phyloP scores from a whole-genome alignment of 768 basidiomycete species.

The Phylloporus sp. region DNA sequence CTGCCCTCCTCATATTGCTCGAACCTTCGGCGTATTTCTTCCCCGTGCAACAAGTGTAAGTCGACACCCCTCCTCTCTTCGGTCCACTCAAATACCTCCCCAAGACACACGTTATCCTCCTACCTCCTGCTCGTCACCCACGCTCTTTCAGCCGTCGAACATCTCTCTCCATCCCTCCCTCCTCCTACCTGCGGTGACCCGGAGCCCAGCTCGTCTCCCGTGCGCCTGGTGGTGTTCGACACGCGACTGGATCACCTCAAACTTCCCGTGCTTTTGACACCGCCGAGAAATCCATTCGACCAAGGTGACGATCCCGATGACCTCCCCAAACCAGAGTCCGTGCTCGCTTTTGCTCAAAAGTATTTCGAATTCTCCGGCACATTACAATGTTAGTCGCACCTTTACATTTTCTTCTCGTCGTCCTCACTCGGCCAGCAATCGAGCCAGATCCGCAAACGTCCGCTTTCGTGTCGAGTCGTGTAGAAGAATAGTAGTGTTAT shows the following conservation, averaged over 20 bases:
- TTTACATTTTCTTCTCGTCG: neutral
- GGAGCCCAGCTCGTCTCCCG: constrained; percentile 19
- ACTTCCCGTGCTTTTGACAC: constrained; percentile 42
- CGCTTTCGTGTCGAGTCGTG: constrained; percentile 13
- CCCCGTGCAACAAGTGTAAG: constrained; percentile 22
- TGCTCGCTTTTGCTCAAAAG: constrained; percentile 40
- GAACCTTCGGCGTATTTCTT: constrained; percentile 57
- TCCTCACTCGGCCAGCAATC: constrained; percentile 2
- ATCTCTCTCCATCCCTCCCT: constrained; percentile 33
- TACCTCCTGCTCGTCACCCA: constrained; percentile 49
- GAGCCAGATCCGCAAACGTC: neutral
- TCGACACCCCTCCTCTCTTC: neutral
- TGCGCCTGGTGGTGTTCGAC: constrained; percentile 55
- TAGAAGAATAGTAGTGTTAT: constrained; percentile 5
- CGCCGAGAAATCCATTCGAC: constrained; percentile 10
- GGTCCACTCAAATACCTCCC: constrained; percentile 1
- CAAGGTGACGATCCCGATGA: constrained; percentile 18
- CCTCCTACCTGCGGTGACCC: too few species aligned
- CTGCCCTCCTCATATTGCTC: constrained; percentile 53
- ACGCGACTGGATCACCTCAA: constrained; percentile 47
- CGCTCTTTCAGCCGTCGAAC: constrained; percentile 39
- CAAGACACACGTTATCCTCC: constrained; percentile 40
- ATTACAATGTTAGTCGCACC: constrained; percentile 40
- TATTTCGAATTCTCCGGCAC: constrained; percentile 52
- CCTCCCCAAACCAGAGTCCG: constrained; percentile 30